Evolutionary conservation across 768 basidiomycete genomes (phyloP).

Genomic region (Cystofilobasidium capitatum): DNA sequence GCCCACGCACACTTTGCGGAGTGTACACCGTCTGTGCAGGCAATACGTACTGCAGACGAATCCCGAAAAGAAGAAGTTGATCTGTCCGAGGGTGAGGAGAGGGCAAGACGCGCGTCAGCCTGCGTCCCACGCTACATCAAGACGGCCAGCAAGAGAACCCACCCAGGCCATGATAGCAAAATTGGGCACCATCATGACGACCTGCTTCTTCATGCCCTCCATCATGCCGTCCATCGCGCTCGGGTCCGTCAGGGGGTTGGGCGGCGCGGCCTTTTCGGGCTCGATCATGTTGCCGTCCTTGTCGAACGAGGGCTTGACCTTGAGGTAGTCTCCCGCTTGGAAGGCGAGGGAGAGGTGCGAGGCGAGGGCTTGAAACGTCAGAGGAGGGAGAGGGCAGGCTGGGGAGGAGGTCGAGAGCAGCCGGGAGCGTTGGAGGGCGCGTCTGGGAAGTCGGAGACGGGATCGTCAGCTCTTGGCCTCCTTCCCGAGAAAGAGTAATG

Average conservation of each 20-base stretch:
- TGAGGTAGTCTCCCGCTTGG: constrained; percentile 63
- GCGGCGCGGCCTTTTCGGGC: constrained; percentile 44
- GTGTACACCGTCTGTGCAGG: no score
- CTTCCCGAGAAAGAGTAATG: constrained; percentile 24
- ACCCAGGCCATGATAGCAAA: constrained; percentile 95
- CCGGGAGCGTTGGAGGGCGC: constrained; percentile 60
- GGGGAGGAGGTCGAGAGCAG: constrained; percentile 72
- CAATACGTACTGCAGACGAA: constrained; percentile 81
- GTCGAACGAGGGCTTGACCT: constrained; percentile 57
- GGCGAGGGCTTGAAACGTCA: constrained; percentile 37
- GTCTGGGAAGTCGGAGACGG: constrained; percentile 44
- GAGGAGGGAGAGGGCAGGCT: constrained; percentile 58
- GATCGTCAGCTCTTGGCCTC: constrained; percentile 13
- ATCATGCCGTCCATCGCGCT: constrained; percentile 96
- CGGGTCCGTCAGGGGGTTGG: constrained; percentile 81
- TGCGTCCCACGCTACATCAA: not conserved
- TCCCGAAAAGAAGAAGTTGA: constrained; percentile 98
- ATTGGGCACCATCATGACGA: constrained; percentile 55
- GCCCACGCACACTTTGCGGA: no score
- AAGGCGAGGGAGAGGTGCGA: constrained; percentile 34
- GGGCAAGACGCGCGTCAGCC: not conserved
- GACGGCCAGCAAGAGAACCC: not conserved
- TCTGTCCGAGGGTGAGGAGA: constrained; percentile 41
- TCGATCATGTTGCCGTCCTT: constrained; percentile 34
- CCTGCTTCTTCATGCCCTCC: constrained; percentile 97